These are phyloP conservation scores for Inosperma sp. DNA, from an alignment of 768 basidiomycete species.

Conservation along the genomic window DNA sequence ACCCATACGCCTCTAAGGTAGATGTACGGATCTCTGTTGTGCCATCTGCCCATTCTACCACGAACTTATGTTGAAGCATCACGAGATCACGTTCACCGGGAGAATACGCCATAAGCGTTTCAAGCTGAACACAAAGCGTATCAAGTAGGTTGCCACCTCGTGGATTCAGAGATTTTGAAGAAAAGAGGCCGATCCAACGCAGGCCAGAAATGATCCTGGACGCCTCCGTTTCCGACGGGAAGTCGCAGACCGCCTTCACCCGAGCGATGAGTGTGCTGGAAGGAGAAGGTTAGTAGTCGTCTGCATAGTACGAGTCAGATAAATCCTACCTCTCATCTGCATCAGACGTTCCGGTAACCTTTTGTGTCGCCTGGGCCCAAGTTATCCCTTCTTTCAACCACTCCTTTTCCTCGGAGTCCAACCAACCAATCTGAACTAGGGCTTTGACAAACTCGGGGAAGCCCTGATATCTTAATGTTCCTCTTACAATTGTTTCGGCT, in stretches of 20 bases:
- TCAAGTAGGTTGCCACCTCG: constrained; percentile 80
- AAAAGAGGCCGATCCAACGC: constrained; percentile 93
- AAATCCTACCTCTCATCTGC: constrained; percentile 65
- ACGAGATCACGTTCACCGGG: constrained; percentile 91
- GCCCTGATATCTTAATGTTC: constrained; percentile 91
- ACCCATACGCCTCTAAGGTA: constrained; percentile 86
- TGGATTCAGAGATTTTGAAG: constrained; percentile 52
- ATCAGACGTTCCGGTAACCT: constrained; percentile 63
- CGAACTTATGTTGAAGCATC: constrained; percentile 97
- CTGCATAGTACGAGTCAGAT: neutral
- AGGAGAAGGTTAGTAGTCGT: neutral
- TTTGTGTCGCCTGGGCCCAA: constrained; percentile 82
- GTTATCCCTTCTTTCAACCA: constrained; percentile 73
- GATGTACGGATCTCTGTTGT: constrained; percentile 72
- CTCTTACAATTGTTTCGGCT: constrained; percentile 87
- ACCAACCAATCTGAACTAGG: constrained; percentile 83
- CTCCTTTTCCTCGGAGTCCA: constrained; percentile 69
- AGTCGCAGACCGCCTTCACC: constrained; percentile 64
- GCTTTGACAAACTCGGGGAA: constrained; percentile 94
- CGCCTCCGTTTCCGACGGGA: constrained; percentile 67
- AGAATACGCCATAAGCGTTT: constrained; percentile 89
- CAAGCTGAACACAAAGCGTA: constrained; percentile 87
- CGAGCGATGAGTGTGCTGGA: constrained; percentile 66
- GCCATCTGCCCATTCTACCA: constrained; percentile 86
- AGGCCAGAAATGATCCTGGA: constrained; percentile 83